A percentile compares a stretch with the other conserved stretches of the same genome.
Conservation (phyloP, 2,329 filamentous ascomycete genomes). For the Periconia macrospinosa region DNA sequence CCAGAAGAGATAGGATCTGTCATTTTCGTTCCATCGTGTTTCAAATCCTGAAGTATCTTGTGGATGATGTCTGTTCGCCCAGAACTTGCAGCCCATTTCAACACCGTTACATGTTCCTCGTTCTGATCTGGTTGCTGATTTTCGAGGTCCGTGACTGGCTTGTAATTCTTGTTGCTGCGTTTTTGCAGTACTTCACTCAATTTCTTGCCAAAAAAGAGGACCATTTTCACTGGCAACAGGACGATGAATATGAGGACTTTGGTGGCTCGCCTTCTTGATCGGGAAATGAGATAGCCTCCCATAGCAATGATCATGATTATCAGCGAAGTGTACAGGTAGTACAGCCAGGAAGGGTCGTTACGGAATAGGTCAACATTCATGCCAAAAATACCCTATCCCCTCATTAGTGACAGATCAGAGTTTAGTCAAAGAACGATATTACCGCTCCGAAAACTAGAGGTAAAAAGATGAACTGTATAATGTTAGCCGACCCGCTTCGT, state of each 20-base stretch:
- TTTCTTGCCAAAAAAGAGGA: not conserved
- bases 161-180: not conserved
- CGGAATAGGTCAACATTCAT: conserved; percentile 3
- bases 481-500: not conserved
- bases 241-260: not conserved
- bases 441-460: not conserved
- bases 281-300: not conserved
- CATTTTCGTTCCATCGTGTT: not conserved
- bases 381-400: not conserved
- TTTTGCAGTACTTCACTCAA: not conserved
- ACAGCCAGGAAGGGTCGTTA: conserved; percentile 1
- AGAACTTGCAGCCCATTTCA: conserved; percentile 1
- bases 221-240: not conserved
- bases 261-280: not conserved
- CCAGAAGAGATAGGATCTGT: not conserved
- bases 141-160: not conserved
- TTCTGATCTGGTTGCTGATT: not conserved
- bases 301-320: not conserved
- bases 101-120: not conserved
- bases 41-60: not conserved
- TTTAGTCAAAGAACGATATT: not conserved
- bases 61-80: not conserved
- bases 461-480: not conserved
- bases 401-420: not conserved
- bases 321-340: conserved; percentile 1